phyloP scores from a whole-genome alignment of 2,329 filamentous ascomycete species.

The Alternaria novae-zelandiae region DNA sequence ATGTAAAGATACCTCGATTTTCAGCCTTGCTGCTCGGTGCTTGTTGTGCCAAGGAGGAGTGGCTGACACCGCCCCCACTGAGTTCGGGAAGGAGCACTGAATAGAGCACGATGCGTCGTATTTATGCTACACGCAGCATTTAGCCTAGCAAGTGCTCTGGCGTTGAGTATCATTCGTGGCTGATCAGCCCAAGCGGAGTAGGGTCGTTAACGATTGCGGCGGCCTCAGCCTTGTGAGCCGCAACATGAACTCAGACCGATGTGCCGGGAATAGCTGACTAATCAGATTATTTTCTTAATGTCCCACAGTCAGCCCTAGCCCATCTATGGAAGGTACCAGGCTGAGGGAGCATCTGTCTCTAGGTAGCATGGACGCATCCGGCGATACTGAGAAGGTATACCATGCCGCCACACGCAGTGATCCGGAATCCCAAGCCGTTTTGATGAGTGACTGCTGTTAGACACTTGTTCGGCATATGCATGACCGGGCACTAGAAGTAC shows the following conservation, averaged over 20 bases:
- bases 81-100: not conserved
- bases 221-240: not conserved
- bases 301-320: not conserved
- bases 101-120: not conserved
- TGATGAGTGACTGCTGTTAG: not conserved
- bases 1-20: not conserved
- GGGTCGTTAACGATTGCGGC: not conserved
- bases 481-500: not conserved
- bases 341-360: not conserved
- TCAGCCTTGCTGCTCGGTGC: not conserved
- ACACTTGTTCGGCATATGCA: not conserved
- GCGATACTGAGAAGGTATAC: not conserved
- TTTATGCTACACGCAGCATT: not conserved
- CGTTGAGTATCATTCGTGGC: not conserved
- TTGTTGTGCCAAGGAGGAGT: not conserved
- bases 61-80: not conserved
- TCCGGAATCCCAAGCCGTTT: not conserved
- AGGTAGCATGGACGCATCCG: not conserved
- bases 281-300: not conserved
- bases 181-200: not conserved
- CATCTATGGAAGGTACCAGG: not conserved
- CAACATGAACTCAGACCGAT: not conserved
- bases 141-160: not conserved
- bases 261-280: not conserved
- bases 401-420: not conserved